Evolutionary conservation across 2,329 filamentous ascomycete species (phyloP), one percentile per base, ranked within the genome.

Genomic region (Talaromyces amestolkiae): DNA sequence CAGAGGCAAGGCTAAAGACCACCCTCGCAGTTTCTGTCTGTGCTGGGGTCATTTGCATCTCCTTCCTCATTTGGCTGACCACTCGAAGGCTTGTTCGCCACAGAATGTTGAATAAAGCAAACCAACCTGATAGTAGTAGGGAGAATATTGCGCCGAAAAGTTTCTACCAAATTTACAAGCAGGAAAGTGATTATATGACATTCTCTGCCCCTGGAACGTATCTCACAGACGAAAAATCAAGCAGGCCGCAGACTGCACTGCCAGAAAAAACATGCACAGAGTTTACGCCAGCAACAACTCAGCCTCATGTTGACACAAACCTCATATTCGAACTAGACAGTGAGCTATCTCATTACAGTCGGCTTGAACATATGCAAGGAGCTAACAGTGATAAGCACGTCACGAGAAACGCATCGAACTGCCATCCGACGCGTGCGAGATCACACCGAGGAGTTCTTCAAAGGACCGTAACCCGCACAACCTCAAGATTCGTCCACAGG

Each of bases 241-340:
- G 37, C 35, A 47, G 37, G 11, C 19, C 56, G 15, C 37, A n/a
- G 35, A 59, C 27, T 24, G 41, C 43, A 41, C 13, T 22, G 31
- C 5, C 31, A n/a, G 58, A 61, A 43, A 24, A 51, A 3, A 22
- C 13, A 39, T 43, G 24, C 17, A 58, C 49, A n/a, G 15, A 39
- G 8, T 53, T 24, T 39, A 56, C 8, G 3, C 37, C n/a, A 22
- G 43, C 9, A n/a, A 49, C 31, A 4, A 10, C 17, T 0, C 19
- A 62, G 51, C 39, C 27, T 37, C 59, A 62, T 3, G 33, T 43
- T 47, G 49, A 65, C 17, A 53, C 41, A 31, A 43, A 17, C 31
- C 59, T 60, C 15, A 49, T 65, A 41, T 65, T 62, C 39, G 64
- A 65, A 63, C 31, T 65, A n/a, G 64, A 65, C 31, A 31, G 64